Evolutionary conservation across 2,329 filamentous ascomycete species (phyloP).

Genomic region (Fusarium bactridioides): DNA sequence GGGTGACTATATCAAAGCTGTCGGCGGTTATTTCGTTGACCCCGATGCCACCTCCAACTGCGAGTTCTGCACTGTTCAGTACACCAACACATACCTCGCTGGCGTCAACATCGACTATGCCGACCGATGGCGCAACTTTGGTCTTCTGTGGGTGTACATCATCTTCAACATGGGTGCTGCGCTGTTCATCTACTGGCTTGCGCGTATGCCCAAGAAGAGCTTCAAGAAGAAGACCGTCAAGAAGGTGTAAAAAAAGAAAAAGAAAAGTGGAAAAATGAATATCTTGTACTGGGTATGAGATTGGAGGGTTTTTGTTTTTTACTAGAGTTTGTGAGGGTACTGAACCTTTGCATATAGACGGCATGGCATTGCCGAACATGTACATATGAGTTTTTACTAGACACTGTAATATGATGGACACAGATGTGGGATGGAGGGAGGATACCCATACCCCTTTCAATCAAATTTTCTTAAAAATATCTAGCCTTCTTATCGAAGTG

Average conservation of each 20-base stretch:
- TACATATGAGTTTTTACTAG: constrained; percentile 29
- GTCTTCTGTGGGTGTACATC: constrained; percentile 67
- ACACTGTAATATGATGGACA: constrained; percentile 30
- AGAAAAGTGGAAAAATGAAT: background rate
- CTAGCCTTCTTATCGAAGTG: too few relatives aligned
- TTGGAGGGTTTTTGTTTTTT: background rate
- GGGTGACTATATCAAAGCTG: constrained; percentile 53
- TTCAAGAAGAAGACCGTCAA: constrained; percentile 44
- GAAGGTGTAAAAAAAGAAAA: background rate
- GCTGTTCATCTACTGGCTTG: constrained; percentile 65
- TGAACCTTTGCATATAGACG: constrained; percentile 22
- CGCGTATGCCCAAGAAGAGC: constrained; percentile 55
- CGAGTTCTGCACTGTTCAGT: constrained; percentile 61
- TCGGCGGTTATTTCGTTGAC: constrained; percentile 65
- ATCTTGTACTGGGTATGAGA: constrained; percentile 8
- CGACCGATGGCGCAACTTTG: constrained; percentile 75
- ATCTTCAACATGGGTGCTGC: constrained; percentile 65
- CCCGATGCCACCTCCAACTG: constrained; percentile 58
- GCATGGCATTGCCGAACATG: constrained; percentile 22
- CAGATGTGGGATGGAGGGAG: constrained; percentile 14
- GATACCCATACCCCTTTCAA: constrained; percentile 31
- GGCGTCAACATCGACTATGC: constrained; percentile 60
- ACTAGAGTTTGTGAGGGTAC: constrained; percentile 7
- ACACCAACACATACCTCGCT: constrained; percentile 63
- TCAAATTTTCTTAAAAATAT: constrained; percentile 7